phyloP scores from a whole-genome alignment of 2,329 filamentous ascomycete genomes.

The Pyrenochaeta sp. region DNA sequence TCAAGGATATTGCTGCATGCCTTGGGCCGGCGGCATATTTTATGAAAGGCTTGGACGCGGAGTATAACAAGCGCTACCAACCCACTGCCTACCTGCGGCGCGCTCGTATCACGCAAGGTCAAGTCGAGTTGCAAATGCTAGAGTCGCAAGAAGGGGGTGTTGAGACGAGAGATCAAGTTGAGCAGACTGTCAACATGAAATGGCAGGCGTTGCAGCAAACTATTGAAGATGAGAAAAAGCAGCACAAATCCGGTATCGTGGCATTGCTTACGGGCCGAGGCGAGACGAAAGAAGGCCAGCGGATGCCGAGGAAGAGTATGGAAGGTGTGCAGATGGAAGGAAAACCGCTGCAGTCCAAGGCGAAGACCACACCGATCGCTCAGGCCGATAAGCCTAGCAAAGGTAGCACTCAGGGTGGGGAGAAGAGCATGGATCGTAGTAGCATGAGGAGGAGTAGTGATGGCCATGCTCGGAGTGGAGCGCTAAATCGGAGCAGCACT shows the following conservation, averaged over 20 bases:
- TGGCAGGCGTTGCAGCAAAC: constrained; percentile 37
- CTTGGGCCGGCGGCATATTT: constrained; percentile 69
- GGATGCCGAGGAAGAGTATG: constrained; percentile 37
- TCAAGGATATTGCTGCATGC: constrained; percentile 71
- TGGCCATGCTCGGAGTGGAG: constrained; percentile 4
- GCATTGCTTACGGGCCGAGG: constrained; percentile 35
- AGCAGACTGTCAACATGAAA: constrained; percentile 25
- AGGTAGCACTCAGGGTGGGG: background rate
- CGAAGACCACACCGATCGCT: constrained; percentile 16
- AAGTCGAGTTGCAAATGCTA: constrained; percentile 36
- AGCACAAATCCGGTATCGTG: constrained; percentile 32
- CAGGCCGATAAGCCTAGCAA: constrained; percentile 17
- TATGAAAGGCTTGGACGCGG: constrained; percentile 70
- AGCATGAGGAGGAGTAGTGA: constrained; percentile 23
- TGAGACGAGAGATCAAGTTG: constrained; percentile 43
- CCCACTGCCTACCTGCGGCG: constrained; percentile 64
- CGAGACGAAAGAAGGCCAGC: constrained; percentile 38
- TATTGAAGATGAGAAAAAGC: constrained; percentile 37
- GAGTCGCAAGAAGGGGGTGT: constrained; percentile 13
- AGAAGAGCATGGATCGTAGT: constrained; percentile 19
- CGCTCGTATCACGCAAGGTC: constrained; percentile 67
- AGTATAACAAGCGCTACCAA: constrained; percentile 62
- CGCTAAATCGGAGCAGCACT: constrained; percentile 27
- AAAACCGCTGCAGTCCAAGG: constrained; percentile 8
- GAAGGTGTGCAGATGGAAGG: constrained; percentile 14